These are phyloP conservation scores for Limonomyces culmigenus DNA, from an alignment of 1,284 basidiomycete species.

Conservation along the genomic window DNA sequence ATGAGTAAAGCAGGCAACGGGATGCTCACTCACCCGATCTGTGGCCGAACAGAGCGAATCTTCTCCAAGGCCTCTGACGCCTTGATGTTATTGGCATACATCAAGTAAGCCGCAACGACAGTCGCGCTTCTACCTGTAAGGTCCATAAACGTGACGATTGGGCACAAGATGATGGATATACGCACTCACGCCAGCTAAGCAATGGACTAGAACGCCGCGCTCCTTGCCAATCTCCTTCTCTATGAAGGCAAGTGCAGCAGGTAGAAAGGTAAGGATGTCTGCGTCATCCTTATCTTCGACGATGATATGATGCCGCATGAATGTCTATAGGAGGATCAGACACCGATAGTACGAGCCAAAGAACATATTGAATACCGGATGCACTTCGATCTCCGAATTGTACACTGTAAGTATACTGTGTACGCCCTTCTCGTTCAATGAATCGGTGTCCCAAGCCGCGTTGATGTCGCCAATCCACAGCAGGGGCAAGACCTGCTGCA, in stretches of 20 bases:
- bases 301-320: slow-evolving; percentile 51
- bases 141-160: neutral
- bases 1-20: too few species aligned
- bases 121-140: slow-evolving; percentile 59
- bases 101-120: slow-evolving; percentile 72
- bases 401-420: slow-evolving; percentile 56
- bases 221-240: slow-evolving; percentile 57
- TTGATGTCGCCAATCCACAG: slow-evolving; percentile 50
- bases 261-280: slow-evolving; percentile 63
- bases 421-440: slow-evolving; percentile 43
- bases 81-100: slow-evolving; percentile 54
- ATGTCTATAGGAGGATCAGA: slow-evolving; percentile 26
- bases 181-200: slow-evolving; percentile 75
- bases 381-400: slow-evolving; percentile 46
- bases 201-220: slow-evolving; percentile 71
- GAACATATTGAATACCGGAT: slow-evolving; percentile 29
- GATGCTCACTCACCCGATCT: slow-evolving; percentile 44
- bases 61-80: slow-evolving; percentile 49
- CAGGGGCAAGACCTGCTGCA: slow-evolving; percentile 46
- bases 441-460: slow-evolving; percentile 33
- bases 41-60: slow-evolving; percentile 46
- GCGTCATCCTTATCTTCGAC: slow-evolving; percentile 54
- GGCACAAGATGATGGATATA: slow-evolving; percentile 8
- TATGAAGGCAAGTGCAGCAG: slow-evolving; percentile 68
- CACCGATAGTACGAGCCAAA: slow-evolving; percentile 2